Evolutionary conservation across 2,329 filamentous ascomycete species (phyloP), one percentile per base, ranked within the genome.

Genomic region (Epichloe bromicola): DNA sequence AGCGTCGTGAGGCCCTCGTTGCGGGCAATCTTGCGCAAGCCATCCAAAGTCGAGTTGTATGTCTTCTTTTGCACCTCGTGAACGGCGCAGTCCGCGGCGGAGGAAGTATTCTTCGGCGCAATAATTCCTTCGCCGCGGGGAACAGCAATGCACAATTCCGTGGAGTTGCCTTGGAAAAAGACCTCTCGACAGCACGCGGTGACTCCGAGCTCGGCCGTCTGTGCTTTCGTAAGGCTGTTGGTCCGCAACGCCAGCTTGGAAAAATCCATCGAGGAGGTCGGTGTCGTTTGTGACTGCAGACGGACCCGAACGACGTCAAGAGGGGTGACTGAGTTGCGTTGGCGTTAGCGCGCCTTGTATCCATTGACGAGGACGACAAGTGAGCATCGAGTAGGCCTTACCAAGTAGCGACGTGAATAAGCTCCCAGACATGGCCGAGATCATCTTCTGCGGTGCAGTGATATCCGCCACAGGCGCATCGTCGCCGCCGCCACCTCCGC

Each of bases 271-370:
- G 72, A 66, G 59, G 77, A 71, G 52, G 67, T 63, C 55, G 75
- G 67, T 50, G 69, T 51, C 67, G 63, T 74, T 63, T 97, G 91
- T 2, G 93, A 91, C 68, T 98, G 93, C 50, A 95, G 75, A 55
- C 93, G 88, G 45, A 98, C 88, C 55, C 93, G 88, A 54, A 98
- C 93, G 55, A 98, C 93, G 64, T 98, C 93, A 49, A 98, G 83
- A 45, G 93, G 93, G 5, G 93, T 98, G 34, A 95, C 91, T 94
- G 58, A 5, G 26, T 46, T 6, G 8, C 52, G 19, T 17, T 17
- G 8, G 17, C 11, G 15, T 43, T 10, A 40, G 44, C 26, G 14
- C 40, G 40, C 14, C 30, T 11, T 30, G 30, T 10, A 30, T 30
- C 23, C 23, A 17, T 19, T 15, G 15, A 14, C 19, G 10, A 20